phyloP scores from a whole-genome alignment of 257 asterid species.

The Przewalskia tangutica region DNA sequence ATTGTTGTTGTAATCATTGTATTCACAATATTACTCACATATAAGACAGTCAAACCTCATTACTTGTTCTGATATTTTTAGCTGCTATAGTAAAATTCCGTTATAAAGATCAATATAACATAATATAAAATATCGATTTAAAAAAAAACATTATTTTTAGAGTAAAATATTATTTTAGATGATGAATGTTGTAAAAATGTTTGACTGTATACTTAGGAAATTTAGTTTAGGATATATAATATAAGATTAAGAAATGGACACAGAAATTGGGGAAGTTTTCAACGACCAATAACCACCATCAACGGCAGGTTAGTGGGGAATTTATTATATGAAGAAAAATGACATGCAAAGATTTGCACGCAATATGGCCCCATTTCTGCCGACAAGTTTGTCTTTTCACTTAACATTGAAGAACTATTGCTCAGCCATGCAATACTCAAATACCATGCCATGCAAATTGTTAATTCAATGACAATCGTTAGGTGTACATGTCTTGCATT shows the following conservation, averaged over 20 bases:
- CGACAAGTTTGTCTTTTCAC: not conserved
- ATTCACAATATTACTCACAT: no score
- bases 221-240: not conserved
- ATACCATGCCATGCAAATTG: not conserved
- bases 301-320: slow-evolving; percentile 33
- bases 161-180: no score
- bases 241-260: not conserved
- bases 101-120: no score
- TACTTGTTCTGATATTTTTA: no score
- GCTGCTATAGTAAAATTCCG: no score
- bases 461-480: not conserved
- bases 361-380: slow-evolving; percentile 17
- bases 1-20: no score
- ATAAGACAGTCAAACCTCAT: no score
- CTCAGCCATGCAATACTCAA: not conserved
- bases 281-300: slow-evolving; percentile 57
- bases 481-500: no score
- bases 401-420: not conserved
- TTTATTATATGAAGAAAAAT: slow-evolving; percentile 3
- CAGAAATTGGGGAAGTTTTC: slow-evolving; percentile 10
- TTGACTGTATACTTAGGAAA: not conserved
- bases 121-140: no score
- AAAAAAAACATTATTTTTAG: no score
- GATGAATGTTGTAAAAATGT: not conserved
- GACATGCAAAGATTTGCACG: slow-evolving; percentile 11